Conservation (phyloP, 2,329 filamentous ascomycete species). For the Botrytis sinoallii region DNA sequence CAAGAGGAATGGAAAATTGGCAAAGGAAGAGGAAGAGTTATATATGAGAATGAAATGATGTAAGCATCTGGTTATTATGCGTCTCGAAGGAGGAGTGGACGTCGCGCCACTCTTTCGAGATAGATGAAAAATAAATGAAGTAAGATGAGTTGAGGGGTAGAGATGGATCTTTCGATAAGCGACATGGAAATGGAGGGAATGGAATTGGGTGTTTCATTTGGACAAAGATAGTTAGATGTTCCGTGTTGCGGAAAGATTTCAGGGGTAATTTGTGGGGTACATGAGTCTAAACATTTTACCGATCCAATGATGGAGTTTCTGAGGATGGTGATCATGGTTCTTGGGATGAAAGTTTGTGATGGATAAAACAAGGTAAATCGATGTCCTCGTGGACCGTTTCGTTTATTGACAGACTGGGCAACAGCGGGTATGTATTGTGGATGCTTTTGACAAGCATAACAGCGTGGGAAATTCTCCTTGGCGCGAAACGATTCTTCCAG, state of each 20-base stretch:
- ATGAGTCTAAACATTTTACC: not conserved
- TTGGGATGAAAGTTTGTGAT: not conserved
- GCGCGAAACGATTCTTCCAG: slow-evolving; percentile 6
- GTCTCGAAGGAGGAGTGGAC: not conserved
- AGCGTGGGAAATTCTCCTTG: not conserved
- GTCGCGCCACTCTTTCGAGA: not conserved
- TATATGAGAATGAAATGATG: slow-evolving; percentile 5
- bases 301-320: not conserved
- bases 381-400: not conserved
- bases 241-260: not conserved
- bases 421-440: not conserved
- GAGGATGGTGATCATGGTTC: not conserved
- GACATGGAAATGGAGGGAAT: not conserved
- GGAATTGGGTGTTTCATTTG: slow-evolving; percentile 4
- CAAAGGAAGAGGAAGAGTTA: not conserved
- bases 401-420: not conserved
- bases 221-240: slow-evolving; percentile 2
- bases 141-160: slow-evolving; percentile 15
- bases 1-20: not conserved
- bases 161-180: slow-evolving; percentile 12
- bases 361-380: not conserved
- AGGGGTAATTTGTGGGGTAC: slow-evolving; percentile 8
- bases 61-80: not conserved
- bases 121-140: slow-evolving; percentile 16
- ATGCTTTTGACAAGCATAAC: not conserved